phyloP scores from a whole-genome alignment of 805 yeast genomes.

The Candida ponderosae region DNA sequence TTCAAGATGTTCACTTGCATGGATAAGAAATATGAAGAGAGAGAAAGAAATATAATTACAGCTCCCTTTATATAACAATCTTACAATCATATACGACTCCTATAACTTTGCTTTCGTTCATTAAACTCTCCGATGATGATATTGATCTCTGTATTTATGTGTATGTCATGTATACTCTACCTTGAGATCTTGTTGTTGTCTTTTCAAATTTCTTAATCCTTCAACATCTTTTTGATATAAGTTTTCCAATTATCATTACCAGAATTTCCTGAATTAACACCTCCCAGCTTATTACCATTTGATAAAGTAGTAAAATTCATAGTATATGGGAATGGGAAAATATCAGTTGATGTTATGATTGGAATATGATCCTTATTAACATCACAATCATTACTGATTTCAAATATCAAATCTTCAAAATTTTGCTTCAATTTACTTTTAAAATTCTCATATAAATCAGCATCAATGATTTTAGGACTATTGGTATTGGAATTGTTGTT shows the following conservation, averaged over 20 bases:
- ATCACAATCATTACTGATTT: slow-evolving; percentile 47
- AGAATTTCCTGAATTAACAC: slow-evolving; percentile 13
- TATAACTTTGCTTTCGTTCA: too few species aligned
- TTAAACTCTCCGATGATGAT: too few species aligned
- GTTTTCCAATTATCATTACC: slow-evolving; percentile 17
- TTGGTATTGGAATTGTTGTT: slow-evolving; percentile 5
- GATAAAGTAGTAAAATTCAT: slow-evolving; percentile 22
- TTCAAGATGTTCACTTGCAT: too few species aligned
- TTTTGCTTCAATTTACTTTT: slow-evolving; percentile 22
- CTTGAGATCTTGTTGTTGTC: too few species aligned
- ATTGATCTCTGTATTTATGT: too few species aligned
- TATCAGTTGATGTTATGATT: slow-evolving; percentile 58
- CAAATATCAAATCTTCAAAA: slow-evolving; percentile 33
- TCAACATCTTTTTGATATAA: slow-evolving; percentile 36
- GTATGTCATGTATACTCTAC: too few species aligned
- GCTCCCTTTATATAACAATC: too few species aligned
- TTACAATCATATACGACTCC: too few species aligned
- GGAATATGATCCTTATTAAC: slow-evolving; percentile 62
- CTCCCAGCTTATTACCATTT: slow-evolving; percentile 19
- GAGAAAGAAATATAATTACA: too few species aligned
- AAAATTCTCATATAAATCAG: slow-evolving; percentile 1
- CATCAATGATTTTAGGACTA: background rate
- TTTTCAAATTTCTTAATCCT: too few species aligned
- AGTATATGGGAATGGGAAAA: slow-evolving; percentile 56
- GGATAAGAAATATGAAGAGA: too few species aligned